Evolutionary conservation across 1,284 basidiomycete species (phyloP).

Genomic region (Stygiomarasmius scandens): DNA sequence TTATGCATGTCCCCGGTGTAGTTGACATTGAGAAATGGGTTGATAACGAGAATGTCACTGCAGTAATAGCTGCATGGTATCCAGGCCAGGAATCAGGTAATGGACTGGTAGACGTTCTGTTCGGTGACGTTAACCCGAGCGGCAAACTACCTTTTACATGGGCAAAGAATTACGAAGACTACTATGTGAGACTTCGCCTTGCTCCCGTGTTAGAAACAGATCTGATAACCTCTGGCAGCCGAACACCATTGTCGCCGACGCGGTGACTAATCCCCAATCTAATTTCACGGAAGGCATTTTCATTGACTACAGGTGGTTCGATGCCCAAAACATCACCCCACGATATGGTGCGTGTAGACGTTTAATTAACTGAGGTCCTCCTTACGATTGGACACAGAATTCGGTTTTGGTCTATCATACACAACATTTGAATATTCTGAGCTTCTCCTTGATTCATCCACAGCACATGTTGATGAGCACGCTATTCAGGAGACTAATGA

Average conservation of each 20-base stretch:
- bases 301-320: conserved; percentile 7
- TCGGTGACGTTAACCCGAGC: conserved; percentile 2
- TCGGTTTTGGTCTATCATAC: conserved; percentile 5
- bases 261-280: conserved; percentile 13
- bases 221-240: no score
- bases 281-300: conserved; percentile 5
- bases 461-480: neutral
- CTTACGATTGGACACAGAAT: neutral
- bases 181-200: neutral
- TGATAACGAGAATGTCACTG: conserved; percentile 5
- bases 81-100: neutral
- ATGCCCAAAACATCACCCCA: neutral
- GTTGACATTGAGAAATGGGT: neutral
- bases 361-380: neutral
- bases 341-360: neutral
- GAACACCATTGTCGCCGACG: neutral
- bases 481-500: conserved; percentile 6
- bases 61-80: neutral
- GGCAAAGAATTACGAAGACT: neutral
- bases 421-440: neutral
- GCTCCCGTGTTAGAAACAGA: no score
- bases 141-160: conserved; percentile 1
- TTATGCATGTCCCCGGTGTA: conserved; percentile 1
- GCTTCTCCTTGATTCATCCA: neutral
- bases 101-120: neutral